A percentile compares a stretch with the other conserved stretches of the same genome.
phyloP scores from a whole-genome alignment of 2,329 filamentous ascomycete species.

The Aspergillus ustus region DNA sequence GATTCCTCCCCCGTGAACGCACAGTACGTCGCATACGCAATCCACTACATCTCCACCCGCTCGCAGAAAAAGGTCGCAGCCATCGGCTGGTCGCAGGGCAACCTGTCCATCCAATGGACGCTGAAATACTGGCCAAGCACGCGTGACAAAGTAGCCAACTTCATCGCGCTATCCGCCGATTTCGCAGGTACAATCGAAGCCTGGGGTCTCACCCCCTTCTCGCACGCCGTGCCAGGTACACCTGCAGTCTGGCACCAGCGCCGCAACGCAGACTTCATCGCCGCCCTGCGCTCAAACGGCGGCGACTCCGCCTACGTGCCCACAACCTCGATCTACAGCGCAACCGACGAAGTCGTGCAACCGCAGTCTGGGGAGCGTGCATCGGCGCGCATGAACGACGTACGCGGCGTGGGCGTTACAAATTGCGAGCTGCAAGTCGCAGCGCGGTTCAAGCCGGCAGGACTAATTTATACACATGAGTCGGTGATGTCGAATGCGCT shows the following conservation, averaged over 20 bases:
- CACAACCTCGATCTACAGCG: slow-evolving; percentile 49
- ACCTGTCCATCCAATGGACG: too few relatives aligned
- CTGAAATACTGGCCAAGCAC: too few relatives aligned
- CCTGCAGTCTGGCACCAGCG: slow-evolving; percentile 53
- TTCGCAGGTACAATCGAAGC: too few relatives aligned
- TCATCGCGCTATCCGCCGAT: too few relatives aligned
- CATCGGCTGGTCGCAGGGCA: too few relatives aligned
- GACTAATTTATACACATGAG: slow-evolving; percentile 56
- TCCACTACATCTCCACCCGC: too few relatives aligned
- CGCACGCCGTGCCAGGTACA: slow-evolving; percentile 6
- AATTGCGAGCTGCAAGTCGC: slow-evolving; percentile 56
- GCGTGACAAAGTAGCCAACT: too few relatives aligned
- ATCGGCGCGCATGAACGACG: slow-evolving; percentile 46
- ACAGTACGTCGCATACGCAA: too few relatives aligned
- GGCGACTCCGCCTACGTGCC: slow-evolving; percentile 58
- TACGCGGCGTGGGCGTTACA: slow-evolving; percentile 51
- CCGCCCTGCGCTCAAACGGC: slow-evolving; percentile 46
- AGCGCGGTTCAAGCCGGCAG: slow-evolving; percentile 45
- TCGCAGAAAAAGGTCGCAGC: too few relatives aligned
- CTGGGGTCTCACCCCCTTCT: too few relatives aligned
- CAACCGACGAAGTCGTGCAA: slow-evolving; percentile 57
- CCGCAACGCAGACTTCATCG: slow-evolving; percentile 22
- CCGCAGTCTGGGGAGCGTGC: slow-evolving; percentile 50
- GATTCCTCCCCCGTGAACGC: too few relatives aligned
- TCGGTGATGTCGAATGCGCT: slow-evolving; percentile 57